Percentiles rank a stretch among this genome's conserved stretches.
These are phyloP conservation scores for Poteriospumella lacustris DNA, from an alignment of 108 stramenopile genomes.

Conservation along the genomic window DNA sequence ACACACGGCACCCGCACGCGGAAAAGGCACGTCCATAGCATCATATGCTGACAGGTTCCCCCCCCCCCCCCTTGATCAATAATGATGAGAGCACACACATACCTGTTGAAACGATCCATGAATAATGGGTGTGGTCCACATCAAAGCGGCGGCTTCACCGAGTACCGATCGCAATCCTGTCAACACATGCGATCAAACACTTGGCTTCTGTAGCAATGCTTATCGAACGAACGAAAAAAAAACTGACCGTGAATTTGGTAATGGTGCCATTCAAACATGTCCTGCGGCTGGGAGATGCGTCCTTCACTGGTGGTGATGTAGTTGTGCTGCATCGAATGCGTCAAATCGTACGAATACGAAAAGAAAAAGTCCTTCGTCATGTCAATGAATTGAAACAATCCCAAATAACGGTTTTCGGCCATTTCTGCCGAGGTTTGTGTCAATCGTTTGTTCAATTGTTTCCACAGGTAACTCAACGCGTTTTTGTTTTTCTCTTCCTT, in stretches of 20 bases:
- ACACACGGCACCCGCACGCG: too few relatives aligned
- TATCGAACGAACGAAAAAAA: too few relatives aligned
- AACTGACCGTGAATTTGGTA: conserved; percentile 76
- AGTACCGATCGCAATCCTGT: neutral
- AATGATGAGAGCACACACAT: neutral
- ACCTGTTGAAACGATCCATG: conserved; percentile 90
- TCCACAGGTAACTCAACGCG: neutral
- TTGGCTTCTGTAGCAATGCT: too few relatives aligned
- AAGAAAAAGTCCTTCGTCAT: conserved; percentile 94
- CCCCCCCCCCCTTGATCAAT: too few relatives aligned
- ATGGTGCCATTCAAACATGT: conserved; percentile 94
- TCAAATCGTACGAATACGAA: conserved; percentile 89
- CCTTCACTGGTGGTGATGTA: conserved; percentile 66
- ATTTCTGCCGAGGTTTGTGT: conserved; percentile 42
- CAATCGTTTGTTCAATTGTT: conserved; percentile 39
- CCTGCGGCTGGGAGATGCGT: conserved; percentile 46
- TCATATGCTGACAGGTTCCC: too few relatives aligned
- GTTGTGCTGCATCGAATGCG: conserved; percentile 84
- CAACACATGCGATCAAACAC: too few relatives aligned
- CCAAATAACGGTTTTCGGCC: conserved; percentile 75
- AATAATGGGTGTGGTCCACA: conserved; percentile 82
- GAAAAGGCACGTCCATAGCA: too few relatives aligned
- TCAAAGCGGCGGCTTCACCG: conserved; percentile 51
- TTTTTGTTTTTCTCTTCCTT: conserved; percentile 63
- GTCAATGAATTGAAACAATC: conserved; percentile 90